A percentile compares a stretch with the other conserved stretches of the same genome.
Conservation (phyloP, 2,329 filamentous ascomycete genomes). For the Phyllosticta capitalensis region DNA sequence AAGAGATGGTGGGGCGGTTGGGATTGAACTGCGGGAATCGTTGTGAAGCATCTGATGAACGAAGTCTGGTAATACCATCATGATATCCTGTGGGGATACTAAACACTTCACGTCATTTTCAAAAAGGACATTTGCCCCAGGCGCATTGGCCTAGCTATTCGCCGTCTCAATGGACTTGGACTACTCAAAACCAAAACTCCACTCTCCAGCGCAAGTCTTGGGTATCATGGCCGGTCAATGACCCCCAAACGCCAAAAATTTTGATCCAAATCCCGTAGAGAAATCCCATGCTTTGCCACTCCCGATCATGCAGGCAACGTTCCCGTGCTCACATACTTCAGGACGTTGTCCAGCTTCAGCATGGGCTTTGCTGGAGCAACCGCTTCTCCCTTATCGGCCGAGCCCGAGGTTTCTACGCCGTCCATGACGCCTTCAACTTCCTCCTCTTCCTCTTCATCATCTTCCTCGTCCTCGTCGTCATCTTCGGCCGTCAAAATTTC, state of each 20-base stretch:
- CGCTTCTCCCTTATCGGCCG: constrained; percentile 8
- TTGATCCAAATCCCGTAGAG: not conserved
- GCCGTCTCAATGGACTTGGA: not conserved
- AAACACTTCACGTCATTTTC: no score
- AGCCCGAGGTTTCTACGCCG: constrained; percentile 21
- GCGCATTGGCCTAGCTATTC: not conserved
- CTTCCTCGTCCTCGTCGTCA: constrained; percentile 31
- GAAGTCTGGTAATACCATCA: not conserved
- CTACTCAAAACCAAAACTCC: not conserved
- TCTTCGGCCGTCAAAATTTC: constrained; percentile 24
- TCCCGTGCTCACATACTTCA: constrained; percentile 44
- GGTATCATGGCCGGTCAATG: not conserved
- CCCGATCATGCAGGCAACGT: not conserved
- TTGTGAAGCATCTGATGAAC: not conserved
- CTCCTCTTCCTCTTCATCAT: constrained; percentile 35
- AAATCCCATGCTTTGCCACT: not conserved
- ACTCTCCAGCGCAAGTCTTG: not conserved
- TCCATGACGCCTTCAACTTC: constrained; percentile 49
- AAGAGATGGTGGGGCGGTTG: constrained; percentile 17
- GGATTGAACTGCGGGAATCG: not conserved
- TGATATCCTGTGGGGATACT: no score
- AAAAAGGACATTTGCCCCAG: no score
- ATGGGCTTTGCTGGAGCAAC: constrained; percentile 19
- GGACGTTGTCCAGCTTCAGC: constrained; percentile 37
- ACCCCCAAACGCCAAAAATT: not conserved